Evolutionary conservation across 305 asterid species (phyloP).

Genomic region (Withania somnifera): DNA sequence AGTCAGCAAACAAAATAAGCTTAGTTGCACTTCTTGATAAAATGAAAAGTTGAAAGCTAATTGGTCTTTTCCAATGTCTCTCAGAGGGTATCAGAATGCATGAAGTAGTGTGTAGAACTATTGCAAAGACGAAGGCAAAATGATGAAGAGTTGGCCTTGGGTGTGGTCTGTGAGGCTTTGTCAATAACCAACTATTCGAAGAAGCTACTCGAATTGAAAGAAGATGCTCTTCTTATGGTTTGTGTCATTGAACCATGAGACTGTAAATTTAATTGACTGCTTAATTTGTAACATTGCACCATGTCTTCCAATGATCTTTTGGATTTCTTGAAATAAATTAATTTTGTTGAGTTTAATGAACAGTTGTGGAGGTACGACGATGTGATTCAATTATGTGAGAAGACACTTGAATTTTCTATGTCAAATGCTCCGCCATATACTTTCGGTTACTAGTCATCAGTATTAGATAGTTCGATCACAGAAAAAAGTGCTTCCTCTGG

Average conservation of each 20-base stretch:
- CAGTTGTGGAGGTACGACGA: constrained; percentile 87
- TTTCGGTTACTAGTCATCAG: constrained; percentile 20
- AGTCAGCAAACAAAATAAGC: background rate
- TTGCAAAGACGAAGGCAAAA: constrained; percentile 38
- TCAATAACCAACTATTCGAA: constrained; percentile 60
- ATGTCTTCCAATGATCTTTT: background rate
- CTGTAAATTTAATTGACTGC: background rate
- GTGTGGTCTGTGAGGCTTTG: constrained; percentile 63
- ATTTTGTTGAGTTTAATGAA: constrained; percentile 11
- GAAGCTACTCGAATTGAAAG: constrained; percentile 71
- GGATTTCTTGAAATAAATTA: background rate
- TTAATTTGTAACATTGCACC: background rate
- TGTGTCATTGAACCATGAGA: constrained; percentile 14
- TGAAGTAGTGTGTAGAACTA: constrained; percentile 50
- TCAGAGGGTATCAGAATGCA: constrained; percentile 68
- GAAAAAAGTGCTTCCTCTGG: constrained; percentile 43
- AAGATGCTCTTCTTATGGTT: constrained; percentile 81
- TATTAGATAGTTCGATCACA: constrained; percentile 29
- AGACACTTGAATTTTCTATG: constrained; percentile 43
- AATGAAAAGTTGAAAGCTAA: constrained; percentile 1
- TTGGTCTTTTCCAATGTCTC: constrained; percentile 14
- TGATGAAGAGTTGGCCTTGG: constrained; percentile 56
- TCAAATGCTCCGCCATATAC: constrained; percentile 26
- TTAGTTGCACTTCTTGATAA: background rate
- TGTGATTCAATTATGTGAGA: constrained; percentile 62